A percentile compares a stretch with the other conserved stretches of the same genome.
Conservation (phyloP, 2,329 filamentous ascomycete genomes). For the Metarhizium robertsii region DNA sequence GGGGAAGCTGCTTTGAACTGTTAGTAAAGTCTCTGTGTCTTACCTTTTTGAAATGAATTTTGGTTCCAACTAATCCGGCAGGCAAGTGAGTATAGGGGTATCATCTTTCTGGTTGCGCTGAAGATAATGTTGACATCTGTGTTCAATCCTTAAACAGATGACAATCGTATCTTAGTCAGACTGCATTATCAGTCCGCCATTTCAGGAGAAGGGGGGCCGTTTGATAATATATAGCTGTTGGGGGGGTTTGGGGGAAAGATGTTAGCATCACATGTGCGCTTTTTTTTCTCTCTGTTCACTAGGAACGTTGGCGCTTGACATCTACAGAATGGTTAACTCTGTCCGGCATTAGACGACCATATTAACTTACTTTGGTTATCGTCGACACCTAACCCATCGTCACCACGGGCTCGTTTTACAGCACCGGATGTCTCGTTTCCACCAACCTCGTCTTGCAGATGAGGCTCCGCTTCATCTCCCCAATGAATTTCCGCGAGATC, state of each 20-base stretch:
- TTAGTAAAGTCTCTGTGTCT: not conserved
- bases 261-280: slow-evolving; percentile 4
- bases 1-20: not conserved
- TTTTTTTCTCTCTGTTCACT: not conserved
- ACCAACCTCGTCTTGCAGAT: not conserved
- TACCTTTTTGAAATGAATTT: not conserved
- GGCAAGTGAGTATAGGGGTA: not conserved
- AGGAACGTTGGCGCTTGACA: slow-evolving; percentile 12
- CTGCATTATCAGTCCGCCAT: not conserved
- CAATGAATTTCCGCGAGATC: slow-evolving; percentile 11
- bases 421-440: slow-evolving; percentile 2
- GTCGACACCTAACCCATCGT: slow-evolving; percentile 9
- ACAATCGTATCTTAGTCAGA: not conserved
- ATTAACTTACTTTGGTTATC: slow-evolving; percentile 9
- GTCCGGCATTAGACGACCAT: not conserved
- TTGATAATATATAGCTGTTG: not conserved
- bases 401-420: slow-evolving; percentile 10
- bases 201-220: not conserved
- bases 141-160: not conserved
- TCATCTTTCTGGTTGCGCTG: not conserved
- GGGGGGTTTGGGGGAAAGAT: not conserved
- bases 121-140: not conserved
- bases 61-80: not conserved
- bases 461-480: slow-evolving; percentile 8
- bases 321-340: slow-evolving; percentile 8